Percentiles rank a stretch among this genome's conserved stretches.
Evolutionary conservation across 2,329 filamentous ascomycete genomes (phyloP).

Genomic region (Calonectria naviculata): DNA sequence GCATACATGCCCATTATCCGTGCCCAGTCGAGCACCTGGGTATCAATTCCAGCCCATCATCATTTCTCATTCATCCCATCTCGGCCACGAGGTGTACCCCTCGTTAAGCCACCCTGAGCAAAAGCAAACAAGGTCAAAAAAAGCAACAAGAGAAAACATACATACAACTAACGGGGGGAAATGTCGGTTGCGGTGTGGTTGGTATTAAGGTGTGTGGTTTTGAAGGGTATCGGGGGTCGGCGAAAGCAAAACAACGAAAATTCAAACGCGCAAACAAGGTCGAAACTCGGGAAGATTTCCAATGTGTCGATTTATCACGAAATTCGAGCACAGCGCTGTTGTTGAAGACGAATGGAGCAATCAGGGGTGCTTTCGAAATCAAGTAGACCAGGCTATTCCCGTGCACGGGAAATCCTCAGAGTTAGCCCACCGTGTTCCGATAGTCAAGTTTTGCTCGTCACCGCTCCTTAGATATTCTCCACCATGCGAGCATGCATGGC

Average conservation of each 20-base stretch:
- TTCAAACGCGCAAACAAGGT: background rate
- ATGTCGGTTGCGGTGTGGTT: background rate
- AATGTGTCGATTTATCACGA: background rate
- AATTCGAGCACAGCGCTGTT: slow-evolving; percentile 16
- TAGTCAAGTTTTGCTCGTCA: slow-evolving; percentile 29
- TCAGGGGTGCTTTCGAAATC: slow-evolving; percentile 40
- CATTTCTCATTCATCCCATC: slow-evolving; percentile 10
- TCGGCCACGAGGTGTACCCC: background rate
- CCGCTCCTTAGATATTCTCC: slow-evolving; percentile 79
- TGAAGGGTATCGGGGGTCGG: slow-evolving; percentile 15
- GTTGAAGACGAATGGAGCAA: slow-evolving; percentile 34
- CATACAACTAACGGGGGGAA: background rate
- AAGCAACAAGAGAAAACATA: slow-evolving; percentile 2
- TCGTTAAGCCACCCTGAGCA: background rate
- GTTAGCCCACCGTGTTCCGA: slow-evolving; percentile 39
- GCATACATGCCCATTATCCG: slow-evolving; percentile 12
- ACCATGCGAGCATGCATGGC: slow-evolving; percentile 85
- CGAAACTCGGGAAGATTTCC: slow-evolving; percentile 19
- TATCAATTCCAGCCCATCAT: slow-evolving; percentile 29
- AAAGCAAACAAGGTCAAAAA: slow-evolving; percentile 7
- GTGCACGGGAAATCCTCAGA: slow-evolving; percentile 38
- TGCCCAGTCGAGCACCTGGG: slow-evolving; percentile 27
- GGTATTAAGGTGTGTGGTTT: slow-evolving; percentile 5
- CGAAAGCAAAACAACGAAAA: slow-evolving; percentile 16
- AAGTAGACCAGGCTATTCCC: slow-evolving; percentile 50